Conservation (phyloP, 164 flowering plant genomes). For the Malania oleifera region DNA sequence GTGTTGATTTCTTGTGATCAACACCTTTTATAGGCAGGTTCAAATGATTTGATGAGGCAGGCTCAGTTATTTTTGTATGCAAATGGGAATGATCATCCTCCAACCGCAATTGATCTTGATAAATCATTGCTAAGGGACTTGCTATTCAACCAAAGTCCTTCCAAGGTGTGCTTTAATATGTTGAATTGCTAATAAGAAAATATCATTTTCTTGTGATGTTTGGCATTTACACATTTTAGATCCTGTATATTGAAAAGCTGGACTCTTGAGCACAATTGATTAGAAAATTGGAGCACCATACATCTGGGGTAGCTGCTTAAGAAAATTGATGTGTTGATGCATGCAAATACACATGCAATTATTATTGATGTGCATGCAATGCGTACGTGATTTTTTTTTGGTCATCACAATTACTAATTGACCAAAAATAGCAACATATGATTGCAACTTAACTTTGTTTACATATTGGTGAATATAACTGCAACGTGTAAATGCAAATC, state of each 20-base stretch:
- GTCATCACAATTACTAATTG: too few relatives aligned
- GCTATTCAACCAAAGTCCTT: constrained; percentile 78
- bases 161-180: constrained; percentile 50
- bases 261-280: too few relatives aligned
- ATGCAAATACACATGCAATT: not conserved
- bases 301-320: not conserved
- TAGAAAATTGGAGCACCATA: too few relatives aligned
- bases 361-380: too few relatives aligned
- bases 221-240: not conserved
- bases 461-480: too few relatives aligned
- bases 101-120: constrained; percentile 86
- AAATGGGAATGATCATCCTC: constrained; percentile 66
- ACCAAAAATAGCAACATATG: too few relatives aligned
- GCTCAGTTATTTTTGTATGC: constrained; percentile 79
- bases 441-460: too few relatives aligned
- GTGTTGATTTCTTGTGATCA: constrained; percentile 1
- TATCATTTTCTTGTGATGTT: not conserved
- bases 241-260: not conserved
- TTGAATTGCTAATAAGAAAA: not conserved
- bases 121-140: constrained; percentile 67
- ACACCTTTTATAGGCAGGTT: constrained; percentile 43
- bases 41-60: constrained; percentile 65
- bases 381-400: too few relatives aligned
- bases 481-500: too few relatives aligned
- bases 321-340: not conserved